phyloP scores from a whole-genome alignment of 768 basidiomycete species.

The Mycena vitilis region DNA sequence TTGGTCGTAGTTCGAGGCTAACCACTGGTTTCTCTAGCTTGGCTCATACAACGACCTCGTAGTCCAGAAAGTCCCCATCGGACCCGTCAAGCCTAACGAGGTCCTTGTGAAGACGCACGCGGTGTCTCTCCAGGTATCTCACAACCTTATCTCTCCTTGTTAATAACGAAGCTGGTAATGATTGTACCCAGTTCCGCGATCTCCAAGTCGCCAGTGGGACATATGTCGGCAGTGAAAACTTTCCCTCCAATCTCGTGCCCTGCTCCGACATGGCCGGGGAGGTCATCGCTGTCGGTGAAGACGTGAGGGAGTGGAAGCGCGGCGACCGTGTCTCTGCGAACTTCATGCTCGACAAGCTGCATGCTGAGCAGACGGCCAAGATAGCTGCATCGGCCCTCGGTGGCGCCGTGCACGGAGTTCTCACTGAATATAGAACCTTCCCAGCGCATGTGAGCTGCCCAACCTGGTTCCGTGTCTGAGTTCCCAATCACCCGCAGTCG shows the following conservation, averaged over 20 bases:
- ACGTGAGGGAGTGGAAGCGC: constrained; percentile 58
- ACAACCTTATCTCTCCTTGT: not conserved
- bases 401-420: constrained; percentile 59
- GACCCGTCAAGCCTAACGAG: not conserved
- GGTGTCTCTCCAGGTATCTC: not conserved
- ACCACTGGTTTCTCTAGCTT: not conserved
- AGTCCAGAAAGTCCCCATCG: not conserved
- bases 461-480: no score
- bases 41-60: constrained; percentile 6
- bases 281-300: constrained; percentile 58
- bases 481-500: constrained; percentile 42
- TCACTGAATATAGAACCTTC: constrained; percentile 66
- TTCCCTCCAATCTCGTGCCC: constrained; percentile 44
- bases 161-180: not conserved
- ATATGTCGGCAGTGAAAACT: constrained; percentile 44
- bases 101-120: not conserved
- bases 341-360: constrained; percentile 60
- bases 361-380: constrained; percentile 51
- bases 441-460: constrained; percentile 50
- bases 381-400: constrained; percentile 53
- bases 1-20: not conserved
- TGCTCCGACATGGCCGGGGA: constrained; percentile 69
- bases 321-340: constrained; percentile 71
- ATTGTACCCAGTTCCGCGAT: constrained; percentile 57
- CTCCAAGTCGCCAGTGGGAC: constrained; percentile 52